These are phyloP conservation scores for Anisodus tanguticus DNA, from an alignment of 257 asterid species.

Conservation along the genomic window DNA sequence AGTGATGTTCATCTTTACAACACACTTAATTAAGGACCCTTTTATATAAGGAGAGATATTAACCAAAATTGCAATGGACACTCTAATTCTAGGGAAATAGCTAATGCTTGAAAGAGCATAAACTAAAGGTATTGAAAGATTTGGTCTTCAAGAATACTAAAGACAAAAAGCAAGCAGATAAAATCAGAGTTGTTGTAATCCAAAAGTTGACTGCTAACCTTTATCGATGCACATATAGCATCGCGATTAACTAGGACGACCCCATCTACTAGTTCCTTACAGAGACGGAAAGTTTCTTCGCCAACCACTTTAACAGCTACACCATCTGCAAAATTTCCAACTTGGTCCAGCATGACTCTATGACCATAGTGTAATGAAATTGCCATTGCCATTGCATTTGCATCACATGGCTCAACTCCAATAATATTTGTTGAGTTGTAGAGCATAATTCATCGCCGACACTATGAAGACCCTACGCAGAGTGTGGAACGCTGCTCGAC, in stretches of 20 bases:
- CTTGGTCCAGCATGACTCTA: conserved; percentile 81
- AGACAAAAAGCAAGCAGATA: background rate
- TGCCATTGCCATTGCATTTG: conserved; percentile 91
- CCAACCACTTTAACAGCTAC: conserved; percentile 97
- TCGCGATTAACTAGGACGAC: conserved; percentile 87
- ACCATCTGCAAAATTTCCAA: conserved; percentile 93
- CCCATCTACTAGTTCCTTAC: conserved; percentile 82
- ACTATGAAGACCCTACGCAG: too few species aligned
- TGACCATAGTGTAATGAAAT: conserved; percentile 69
- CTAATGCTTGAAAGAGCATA: background rate
- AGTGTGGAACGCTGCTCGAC: too few species aligned
- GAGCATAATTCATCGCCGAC: too few species aligned
- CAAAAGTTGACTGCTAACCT: conserved; percentile 51
- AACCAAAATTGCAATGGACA: background rate
- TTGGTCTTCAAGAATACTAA: background rate
- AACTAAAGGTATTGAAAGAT: background rate
- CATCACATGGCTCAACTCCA: conserved; percentile 95
- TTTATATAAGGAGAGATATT: background rate
- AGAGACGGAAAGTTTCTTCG: conserved; percentile 77
- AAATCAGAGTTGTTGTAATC: conserved; percentile 13
- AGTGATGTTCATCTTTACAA: background rate
- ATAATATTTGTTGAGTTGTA: conserved; percentile 56
- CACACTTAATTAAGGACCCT: background rate
- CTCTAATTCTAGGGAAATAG: background rate
- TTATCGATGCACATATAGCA: conserved; percentile 93